Percentiles rank a stretch among this genome's conserved stretches.
phyloP scores from a whole-genome alignment of 2,329 filamentous ascomycete species.

The Paraconiothyrium sp. region DNA sequence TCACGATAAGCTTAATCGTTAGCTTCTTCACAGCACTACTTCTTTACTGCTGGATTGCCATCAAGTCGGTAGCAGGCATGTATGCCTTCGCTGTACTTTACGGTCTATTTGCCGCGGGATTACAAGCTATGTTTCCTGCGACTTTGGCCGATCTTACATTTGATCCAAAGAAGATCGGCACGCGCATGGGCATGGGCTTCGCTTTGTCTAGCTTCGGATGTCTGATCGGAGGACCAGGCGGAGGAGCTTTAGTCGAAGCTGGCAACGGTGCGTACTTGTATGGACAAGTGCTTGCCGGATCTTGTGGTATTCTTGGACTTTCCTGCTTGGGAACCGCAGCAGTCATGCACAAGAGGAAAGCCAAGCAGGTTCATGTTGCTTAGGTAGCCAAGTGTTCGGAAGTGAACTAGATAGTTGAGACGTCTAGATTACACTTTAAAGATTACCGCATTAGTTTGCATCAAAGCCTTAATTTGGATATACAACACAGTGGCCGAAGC shows the following conservation, averaged over 20 bases:
- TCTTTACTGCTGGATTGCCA: slow-evolving; percentile 56
- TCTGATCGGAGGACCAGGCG: slow-evolving; percentile 8
- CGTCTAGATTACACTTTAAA: no score
- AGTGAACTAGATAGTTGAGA: no score
- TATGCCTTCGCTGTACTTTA: slow-evolving; percentile 57
- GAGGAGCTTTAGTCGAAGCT: slow-evolving; percentile 8
- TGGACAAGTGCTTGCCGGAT: slow-evolving; percentile 6
- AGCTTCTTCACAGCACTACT: slow-evolving; percentile 52
- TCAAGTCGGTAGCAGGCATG: slow-evolving; percentile 48
- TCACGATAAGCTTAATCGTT: slow-evolving; percentile 54
- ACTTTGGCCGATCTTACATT: slow-evolving; percentile 1
- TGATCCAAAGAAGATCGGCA: slow-evolving; percentile 1
- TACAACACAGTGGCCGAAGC: no score
- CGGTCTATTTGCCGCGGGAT: slow-evolving; percentile 58
- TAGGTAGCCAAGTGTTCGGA: not conserved
- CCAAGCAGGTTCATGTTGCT: not conserved
- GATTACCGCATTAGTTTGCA: no score
- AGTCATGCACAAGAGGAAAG: slow-evolving; percentile 1
- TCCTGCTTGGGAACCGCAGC: not conserved
- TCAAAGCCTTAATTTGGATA: no score
- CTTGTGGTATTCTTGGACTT: slow-evolving; percentile 5
- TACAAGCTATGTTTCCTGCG: slow-evolving; percentile 9
- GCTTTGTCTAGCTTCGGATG: slow-evolving; percentile 9
- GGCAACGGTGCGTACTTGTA: slow-evolving; percentile 3
- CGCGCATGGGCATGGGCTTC: slow-evolving; percentile 8